Conservation (phyloP, 352 stramenopile genomes). For the Detonula confervacea region DNA sequence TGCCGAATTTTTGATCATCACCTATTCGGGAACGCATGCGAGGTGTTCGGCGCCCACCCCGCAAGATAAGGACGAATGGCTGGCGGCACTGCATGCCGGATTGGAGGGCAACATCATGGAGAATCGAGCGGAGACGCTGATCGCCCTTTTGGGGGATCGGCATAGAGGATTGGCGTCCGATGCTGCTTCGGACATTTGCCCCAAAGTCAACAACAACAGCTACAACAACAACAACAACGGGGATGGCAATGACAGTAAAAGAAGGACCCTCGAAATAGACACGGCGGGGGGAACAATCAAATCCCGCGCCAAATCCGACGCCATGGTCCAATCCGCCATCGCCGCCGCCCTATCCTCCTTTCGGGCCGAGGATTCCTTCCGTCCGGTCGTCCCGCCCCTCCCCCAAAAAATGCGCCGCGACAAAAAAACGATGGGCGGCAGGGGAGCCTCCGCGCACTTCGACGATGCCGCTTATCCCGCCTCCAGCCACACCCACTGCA, state of each 20-base stretch:
- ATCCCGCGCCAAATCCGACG: constrained; percentile 19
- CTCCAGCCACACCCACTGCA: constrained; percentile 43
- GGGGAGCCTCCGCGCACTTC: too few relatives aligned
- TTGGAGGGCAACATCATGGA: constrained; percentile 61
- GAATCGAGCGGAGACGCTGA: constrained; percentile 48
- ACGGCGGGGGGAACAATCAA: too few relatives aligned
- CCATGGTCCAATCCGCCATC: constrained; percentile 40
- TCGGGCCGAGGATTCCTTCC: constrained; percentile 29
- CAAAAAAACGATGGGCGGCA: constrained; percentile 12
- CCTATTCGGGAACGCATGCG: constrained; percentile 76
- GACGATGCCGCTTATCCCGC: not conserved
- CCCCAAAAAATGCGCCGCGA: constrained; percentile 20
- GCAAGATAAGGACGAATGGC: constrained; percentile 74
- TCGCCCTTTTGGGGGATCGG: constrained; percentile 35
- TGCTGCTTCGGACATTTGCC: too few relatives aligned
- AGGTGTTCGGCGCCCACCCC: constrained; percentile 62
- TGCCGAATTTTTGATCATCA: constrained; percentile 74
- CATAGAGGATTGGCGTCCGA: too few relatives aligned
- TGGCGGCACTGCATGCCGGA: constrained; percentile 70
- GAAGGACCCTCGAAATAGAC: too few relatives aligned
- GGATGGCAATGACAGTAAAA: constrained; percentile 2
- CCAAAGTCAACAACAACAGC: too few relatives aligned
- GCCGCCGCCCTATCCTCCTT: constrained; percentile 19
- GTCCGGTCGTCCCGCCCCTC: constrained; percentile 34
- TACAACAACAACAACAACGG: not conserved